phyloP scores from a whole-genome alignment of 2,329 filamentous ascomycete species.

The Esteya vermicola region DNA sequence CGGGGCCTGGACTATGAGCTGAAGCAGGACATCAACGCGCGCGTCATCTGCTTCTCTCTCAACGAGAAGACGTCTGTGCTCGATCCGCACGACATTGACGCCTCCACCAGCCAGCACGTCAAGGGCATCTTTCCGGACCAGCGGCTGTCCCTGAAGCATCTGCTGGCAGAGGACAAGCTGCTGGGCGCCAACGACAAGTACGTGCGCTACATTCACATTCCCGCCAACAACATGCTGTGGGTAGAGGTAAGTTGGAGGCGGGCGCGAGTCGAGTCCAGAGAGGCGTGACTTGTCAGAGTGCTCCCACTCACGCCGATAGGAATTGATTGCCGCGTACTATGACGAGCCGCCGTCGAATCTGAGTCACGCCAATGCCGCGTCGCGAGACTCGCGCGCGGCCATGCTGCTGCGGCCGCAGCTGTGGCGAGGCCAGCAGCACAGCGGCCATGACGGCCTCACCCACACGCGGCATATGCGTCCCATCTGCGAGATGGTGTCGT shows the following conservation, averaged over 20 bases:
- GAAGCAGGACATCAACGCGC: constrained; percentile 4
- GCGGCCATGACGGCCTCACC: constrained; percentile 9
- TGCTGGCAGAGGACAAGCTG: background rate
- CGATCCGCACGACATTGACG: background rate
- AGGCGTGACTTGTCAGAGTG: background rate
- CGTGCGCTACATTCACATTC: constrained; percentile 11
- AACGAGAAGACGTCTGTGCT: background rate
- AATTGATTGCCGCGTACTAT: constrained; percentile 16
- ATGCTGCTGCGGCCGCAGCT: constrained; percentile 15
- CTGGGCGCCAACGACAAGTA: background rate
- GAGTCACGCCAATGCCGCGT: no score
- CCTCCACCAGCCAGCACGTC: background rate
- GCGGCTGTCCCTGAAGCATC: background rate
- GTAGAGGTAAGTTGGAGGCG: constrained; percentile 14
- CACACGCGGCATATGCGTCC: constrained; percentile 23
- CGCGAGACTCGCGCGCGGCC: constrained; percentile 4
- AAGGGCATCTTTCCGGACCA: background rate
- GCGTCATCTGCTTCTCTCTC: background rate
- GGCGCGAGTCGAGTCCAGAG: no score
- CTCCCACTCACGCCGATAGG: background rate
- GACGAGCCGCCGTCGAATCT: constrained; percentile 4
- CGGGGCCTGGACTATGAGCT: background rate
- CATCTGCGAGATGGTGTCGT: constrained; percentile 18
- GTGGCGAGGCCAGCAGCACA: constrained; percentile 22
- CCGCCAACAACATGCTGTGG: constrained; percentile 11